phyloP scores from a whole-genome alignment of 805 yeast species.

The Ogataea ramenticola region DNA sequence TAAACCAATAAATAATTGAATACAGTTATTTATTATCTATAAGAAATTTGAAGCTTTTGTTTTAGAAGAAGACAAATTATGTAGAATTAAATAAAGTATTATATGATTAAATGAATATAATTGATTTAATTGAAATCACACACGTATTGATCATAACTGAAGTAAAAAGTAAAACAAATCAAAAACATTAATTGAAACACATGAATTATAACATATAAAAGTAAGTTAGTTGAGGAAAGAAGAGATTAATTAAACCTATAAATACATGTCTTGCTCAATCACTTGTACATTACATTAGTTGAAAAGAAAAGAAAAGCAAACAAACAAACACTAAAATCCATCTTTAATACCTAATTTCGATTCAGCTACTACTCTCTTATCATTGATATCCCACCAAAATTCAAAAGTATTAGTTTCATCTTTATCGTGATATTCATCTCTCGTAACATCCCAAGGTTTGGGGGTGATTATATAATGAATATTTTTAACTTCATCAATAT shows the following conservation, averaged over 20 bases:
- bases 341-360: conserved; percentile 8
- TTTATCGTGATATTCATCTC: conserved; percentile 11
- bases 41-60: too few relatives aligned
- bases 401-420: conserved; percentile 42
- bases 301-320: not conserved
- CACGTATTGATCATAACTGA: not conserved
- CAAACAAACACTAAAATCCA: conserved; percentile 6
- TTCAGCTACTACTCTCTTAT: conserved; percentile 21
- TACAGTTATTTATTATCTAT: too few relatives aligned
- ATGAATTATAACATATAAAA: too few relatives aligned
- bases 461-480: conserved; percentile 52
- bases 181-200: not conserved
- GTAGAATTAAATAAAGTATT: not conserved
- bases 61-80: too few relatives aligned
- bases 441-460: conserved; percentile 50
- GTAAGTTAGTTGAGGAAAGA: too few relatives aligned
- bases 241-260: too few relatives aligned
- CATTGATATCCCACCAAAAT: conserved; percentile 43
- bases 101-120: too few relatives aligned
- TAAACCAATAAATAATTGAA: too few relatives aligned
- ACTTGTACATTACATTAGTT: too few relatives aligned
- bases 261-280: too few relatives aligned
- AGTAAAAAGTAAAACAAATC: not conserved
- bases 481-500: conserved; percentile 41
- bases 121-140: not conserved